Base-by-base conservation (phyloP, 2,329 filamentous ascomycete genomes). In the Clonostachys sp. region DNA sequence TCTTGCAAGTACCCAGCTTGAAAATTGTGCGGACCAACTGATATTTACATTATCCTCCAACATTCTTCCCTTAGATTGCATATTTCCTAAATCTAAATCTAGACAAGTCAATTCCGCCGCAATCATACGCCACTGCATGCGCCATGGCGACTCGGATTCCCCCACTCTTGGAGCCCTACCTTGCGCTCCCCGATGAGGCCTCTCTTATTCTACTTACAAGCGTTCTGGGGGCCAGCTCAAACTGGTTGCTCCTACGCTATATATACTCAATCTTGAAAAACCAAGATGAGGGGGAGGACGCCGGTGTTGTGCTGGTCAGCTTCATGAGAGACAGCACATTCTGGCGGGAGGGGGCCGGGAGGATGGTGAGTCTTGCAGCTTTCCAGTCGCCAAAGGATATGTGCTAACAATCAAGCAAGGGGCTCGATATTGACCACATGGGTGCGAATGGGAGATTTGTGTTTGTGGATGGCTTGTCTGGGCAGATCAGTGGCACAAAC, bases 301-400 rank as follows among this genome's bases (percentile, higher is more conserved):
- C 64, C 24, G 76, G 72, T 44, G 78, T 96, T 1, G 74, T 96
- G 4, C 73, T 96, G 4, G 83, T 94, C 49, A 95, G 88, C 69
- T 96, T 94, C 67, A 70, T 95, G 66, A 78, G 89, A 50, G 86
- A 92, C 57, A 80, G 78, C 53, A 71, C 78, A 2, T 95, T 95
- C 61, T 96, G 91, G 90, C 83, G 73, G 52, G 80, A 84, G 4
- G 85, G 88, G 44, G 78, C 77, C 3, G 77, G 81, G 46, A 84
- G 84, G 64, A 65, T 90, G 59, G 86, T 89, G 46, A 51, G 57
- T 54, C 40, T 5, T 17, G 33, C 30, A 34, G 20, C 6, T 34
- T 12, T 14, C 5, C 7, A 10, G 20, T 40, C 9, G 16, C 16
- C 6, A n/a, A 17, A 35, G 38, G 30, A 48, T 33, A 35, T 33